Conservation (phyloP, 768 basidiomycete genomes). For the Pleurotus giganteus region DNA sequence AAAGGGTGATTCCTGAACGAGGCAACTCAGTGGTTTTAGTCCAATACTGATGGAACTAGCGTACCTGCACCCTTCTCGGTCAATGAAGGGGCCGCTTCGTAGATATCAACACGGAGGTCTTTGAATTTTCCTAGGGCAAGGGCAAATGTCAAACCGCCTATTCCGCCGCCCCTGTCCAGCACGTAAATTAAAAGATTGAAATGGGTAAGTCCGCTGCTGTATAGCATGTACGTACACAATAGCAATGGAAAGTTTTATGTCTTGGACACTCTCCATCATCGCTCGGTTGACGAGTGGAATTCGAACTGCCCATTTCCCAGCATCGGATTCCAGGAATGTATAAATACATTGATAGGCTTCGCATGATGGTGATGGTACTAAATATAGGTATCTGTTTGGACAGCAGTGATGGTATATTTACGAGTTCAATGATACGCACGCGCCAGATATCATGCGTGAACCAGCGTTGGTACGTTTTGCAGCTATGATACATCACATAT, state of each 20-base stretch:
- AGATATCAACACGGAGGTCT: slow-evolving; percentile 34
- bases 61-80: slow-evolving; percentile 38
- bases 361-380: slow-evolving; percentile 2
- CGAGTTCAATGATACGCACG: too few relatives aligned
- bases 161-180: slow-evolving; percentile 25
- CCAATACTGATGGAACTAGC: slow-evolving; percentile 9
- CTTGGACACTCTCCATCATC: not conserved
- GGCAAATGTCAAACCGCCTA: slow-evolving; percentile 26
- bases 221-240: slow-evolving; percentile 14
- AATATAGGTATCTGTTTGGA: slow-evolving; percentile 1
- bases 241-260: slow-evolving; percentile 8
- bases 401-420: too few relatives aligned
- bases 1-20: slow-evolving; percentile 27
- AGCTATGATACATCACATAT: slow-evolving; percentile 4
- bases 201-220: too few relatives aligned
- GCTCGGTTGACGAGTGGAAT: not conserved
- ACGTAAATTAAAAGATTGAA: slow-evolving; percentile 3
- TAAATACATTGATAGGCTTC: not conserved
- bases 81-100: slow-evolving; percentile 35
- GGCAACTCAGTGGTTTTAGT: slow-evolving; percentile 18
- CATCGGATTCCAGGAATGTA: too few relatives aligned
- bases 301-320: not conserved
- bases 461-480: not conserved
- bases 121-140: slow-evolving; percentile 23
- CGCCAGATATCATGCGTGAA: not conserved